phyloP scores from a whole-genome alignment of 192 early-diverging fungal species.

The Chytriomyces confervae region DNA sequence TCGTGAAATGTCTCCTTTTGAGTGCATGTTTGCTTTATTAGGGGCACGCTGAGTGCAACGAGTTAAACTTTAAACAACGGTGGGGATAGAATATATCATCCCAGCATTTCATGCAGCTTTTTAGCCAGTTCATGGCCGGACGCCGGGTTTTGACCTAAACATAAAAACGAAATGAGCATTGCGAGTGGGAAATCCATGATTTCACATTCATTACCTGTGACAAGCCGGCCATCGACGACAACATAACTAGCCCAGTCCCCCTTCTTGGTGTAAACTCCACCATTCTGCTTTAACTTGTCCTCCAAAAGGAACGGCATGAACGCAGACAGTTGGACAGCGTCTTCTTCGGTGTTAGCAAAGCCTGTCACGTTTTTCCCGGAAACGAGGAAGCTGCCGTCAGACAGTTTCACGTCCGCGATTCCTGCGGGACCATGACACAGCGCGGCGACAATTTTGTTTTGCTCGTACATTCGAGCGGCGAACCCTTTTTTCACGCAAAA shows the following conservation, averaged over 20 bases:
- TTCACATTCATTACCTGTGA: no score
- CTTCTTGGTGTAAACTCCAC: slow-evolving; percentile 61
- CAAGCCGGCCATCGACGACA: slow-evolving; percentile 67
- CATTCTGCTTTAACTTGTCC: slow-evolving; percentile 43
- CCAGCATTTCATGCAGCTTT: slow-evolving; percentile 5
- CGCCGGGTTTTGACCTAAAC: slow-evolving; percentile 2
- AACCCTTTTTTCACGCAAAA: slow-evolving; percentile 1
- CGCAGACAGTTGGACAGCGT: slow-evolving; percentile 48
- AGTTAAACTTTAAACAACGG: no score
- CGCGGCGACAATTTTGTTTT: slow-evolving; percentile 54
- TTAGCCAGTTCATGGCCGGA: slow-evolving; percentile 4
- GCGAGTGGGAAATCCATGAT: no score
- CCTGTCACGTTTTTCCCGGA: slow-evolving; percentile 74
- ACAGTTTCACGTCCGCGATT: slow-evolving; percentile 65
- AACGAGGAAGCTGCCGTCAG: slow-evolving; percentile 63
- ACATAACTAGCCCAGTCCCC: slow-evolving; percentile 54
- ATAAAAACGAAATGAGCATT: no score
- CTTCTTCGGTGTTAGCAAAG: slow-evolving; percentile 75
- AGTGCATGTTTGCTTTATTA: no score
- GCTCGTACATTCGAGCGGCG: slow-evolving; percentile 53
- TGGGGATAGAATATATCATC: no score
- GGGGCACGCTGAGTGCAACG: no score
- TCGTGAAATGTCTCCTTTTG: no score
- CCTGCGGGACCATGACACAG: slow-evolving; percentile 74
- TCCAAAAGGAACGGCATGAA: slow-evolving; percentile 41